These are phyloP conservation scores for Xylaria venustula DNA, from an alignment of 495 filamentous ascomycete species.

Conservation along the genomic window DNA sequence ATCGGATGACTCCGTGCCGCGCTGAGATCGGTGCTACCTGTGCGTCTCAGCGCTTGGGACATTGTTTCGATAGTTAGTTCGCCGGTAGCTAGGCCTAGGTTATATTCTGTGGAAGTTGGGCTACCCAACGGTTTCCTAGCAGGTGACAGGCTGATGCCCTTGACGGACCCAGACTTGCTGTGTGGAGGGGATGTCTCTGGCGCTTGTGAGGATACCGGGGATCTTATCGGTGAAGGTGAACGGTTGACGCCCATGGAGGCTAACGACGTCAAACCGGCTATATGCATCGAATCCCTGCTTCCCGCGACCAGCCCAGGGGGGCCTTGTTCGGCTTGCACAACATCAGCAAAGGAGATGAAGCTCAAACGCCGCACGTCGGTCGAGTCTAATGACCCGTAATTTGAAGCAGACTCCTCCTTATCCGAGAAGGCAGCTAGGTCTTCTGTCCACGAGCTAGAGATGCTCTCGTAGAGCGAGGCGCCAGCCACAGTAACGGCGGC, in stretches of 20 bases:
- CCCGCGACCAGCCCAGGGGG: conserved; percentile 44
- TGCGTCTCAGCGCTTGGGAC: conserved; percentile 79
- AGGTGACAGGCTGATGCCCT: conserved; percentile 64
- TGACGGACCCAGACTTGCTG: conserved; percentile 64
- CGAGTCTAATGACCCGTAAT: conserved; percentile 70
- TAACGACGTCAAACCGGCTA: conserved; percentile 53
- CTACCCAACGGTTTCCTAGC: conserved; percentile 50
- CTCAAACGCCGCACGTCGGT: conserved; percentile 77
- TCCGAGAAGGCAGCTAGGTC: conserved; percentile 54
- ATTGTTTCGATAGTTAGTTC: conserved; percentile 88
- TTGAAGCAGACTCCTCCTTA: conserved; percentile 53
- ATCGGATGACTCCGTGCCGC: conserved; percentile 58
- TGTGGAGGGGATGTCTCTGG: conserved; percentile 63
- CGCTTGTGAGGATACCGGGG: conserved; percentile 64
- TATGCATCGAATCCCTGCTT: conserved; percentile 60
- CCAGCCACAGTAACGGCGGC: conserved; percentile 63
- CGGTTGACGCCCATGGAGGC: conserved; percentile 55
- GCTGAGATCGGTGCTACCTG: conserved; percentile 76
- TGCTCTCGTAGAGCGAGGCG: conserved; percentile 36
- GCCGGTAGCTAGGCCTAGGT: conserved; percentile 43
- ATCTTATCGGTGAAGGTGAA: conserved; percentile 71
- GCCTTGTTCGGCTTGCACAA: conserved; percentile 84
- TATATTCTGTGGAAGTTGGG: conserved; percentile 38
- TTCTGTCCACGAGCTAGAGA: conserved; percentile 47
- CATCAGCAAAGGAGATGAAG: conserved; percentile 94